Percentiles rank a stretch among this genome's conserved stretches.
Conservation (phyloP, 768 basidiomycete genomes). For the Suillus weaverae region DNA sequence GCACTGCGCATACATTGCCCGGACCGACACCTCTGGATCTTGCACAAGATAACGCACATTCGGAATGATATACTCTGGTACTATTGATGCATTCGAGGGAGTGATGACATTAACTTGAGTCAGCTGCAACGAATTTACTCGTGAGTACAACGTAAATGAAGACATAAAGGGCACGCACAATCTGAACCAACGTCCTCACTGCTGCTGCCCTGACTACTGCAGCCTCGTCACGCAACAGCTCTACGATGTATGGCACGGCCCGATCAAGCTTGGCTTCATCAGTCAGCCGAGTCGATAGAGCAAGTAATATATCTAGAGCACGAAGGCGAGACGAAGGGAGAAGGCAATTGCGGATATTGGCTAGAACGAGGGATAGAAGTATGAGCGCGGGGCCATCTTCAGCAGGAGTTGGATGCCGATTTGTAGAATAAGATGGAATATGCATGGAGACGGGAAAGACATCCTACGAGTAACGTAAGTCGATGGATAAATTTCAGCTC, state of each 20-base stretch:
- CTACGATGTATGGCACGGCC: constrained; percentile 88
- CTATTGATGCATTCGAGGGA: constrained; percentile 64
- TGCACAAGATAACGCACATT: constrained; percentile 80
- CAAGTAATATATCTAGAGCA: constrained; percentile 84
- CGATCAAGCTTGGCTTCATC: constrained; percentile 96
- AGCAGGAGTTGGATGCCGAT: constrained; percentile 51
- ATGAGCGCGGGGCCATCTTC: constrained; percentile 91
- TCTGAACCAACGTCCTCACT: constrained; percentile 76
- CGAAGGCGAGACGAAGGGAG: constrained; percentile 85
- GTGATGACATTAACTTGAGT: constrained; percentile 72
- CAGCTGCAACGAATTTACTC: constrained; percentile 42
- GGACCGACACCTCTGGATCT: constrained; percentile 82
- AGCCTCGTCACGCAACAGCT: constrained; percentile 83
- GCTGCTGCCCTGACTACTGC: constrained; percentile 81
- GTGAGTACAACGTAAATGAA: background rate
- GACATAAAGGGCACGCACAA: constrained; percentile 49
- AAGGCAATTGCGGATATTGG: constrained; percentile 85
- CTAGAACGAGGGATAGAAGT: constrained; percentile 81
- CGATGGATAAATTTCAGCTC: background rate
- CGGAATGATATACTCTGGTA: constrained; percentile 95
- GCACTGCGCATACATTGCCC: constrained; percentile 82
- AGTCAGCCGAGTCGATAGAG: constrained; percentile 75
- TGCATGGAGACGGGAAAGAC: constrained; percentile 75
- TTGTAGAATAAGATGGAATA: constrained; percentile 50
- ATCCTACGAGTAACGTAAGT: constrained; percentile 45